Conservation (phyloP, 768 basidiomycete genomes). For the Rhodosporidiobolus odoratus region DNA sequence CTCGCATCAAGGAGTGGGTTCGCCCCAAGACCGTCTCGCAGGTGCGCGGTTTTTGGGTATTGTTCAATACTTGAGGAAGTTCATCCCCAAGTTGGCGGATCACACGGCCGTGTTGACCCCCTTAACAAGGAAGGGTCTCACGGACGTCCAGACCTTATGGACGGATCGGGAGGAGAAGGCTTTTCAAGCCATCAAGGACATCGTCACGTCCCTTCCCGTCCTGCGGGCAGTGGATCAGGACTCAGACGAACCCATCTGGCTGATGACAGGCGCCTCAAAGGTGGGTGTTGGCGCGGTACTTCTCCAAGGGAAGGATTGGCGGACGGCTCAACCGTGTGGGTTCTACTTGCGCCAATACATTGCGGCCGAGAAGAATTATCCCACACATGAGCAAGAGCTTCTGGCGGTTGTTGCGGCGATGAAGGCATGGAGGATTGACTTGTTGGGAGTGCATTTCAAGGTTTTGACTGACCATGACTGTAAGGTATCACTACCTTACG, state of each 20-base stretch:
- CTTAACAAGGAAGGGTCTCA: slow-evolving; percentile 6
- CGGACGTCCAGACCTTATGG: neutral
- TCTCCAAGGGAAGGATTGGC: slow-evolving; percentile 6
- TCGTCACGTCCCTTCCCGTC: neutral
- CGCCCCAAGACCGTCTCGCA: neutral
- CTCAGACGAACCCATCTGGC: slow-evolving; percentile 5
- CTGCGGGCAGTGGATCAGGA: slow-evolving; percentile 2
- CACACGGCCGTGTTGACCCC: neutral
- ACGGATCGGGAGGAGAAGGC: no score
- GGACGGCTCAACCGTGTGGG: slow-evolving; percentile 4
- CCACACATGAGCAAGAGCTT: slow-evolving; percentile 19
- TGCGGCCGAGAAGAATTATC: slow-evolving; percentile 12
- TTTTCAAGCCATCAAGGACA: slow-evolving; percentile 8
- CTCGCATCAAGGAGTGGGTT: neutral
- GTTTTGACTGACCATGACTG: no score
- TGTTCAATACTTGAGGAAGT: slow-evolving; percentile 10
- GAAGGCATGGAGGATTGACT: no score
- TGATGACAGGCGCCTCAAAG: slow-evolving; percentile 14
- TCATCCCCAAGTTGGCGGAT: neutral
- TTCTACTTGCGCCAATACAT: slow-evolving; percentile 14
- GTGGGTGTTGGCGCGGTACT: slow-evolving; percentile 14
- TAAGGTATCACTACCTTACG: no score
- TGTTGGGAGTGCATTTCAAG: no score
- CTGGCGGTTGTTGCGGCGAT: no score
- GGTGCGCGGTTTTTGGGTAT: slow-evolving; percentile 11